Percentiles rank a stretch among this genome's conserved stretches.
These are phyloP conservation scores for Entoloma clypeatum DNA, from an alignment of 1,284 basidiomycete genomes.

Conservation along the genomic window DNA sequence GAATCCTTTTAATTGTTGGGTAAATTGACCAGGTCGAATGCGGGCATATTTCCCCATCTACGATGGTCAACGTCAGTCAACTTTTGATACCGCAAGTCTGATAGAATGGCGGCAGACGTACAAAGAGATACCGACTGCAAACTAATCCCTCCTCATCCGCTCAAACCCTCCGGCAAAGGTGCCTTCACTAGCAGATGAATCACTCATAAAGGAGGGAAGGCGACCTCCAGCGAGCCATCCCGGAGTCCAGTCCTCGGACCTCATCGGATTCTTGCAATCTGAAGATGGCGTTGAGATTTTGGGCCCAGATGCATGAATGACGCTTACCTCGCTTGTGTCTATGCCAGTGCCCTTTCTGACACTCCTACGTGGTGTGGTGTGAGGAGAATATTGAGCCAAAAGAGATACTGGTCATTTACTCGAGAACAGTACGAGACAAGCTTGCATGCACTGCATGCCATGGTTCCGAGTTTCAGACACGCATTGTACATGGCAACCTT, in stretches of 20 bases:
- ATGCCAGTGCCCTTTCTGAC: conserved; percentile 24
- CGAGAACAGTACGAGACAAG: conserved; percentile 39
- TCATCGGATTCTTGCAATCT: conserved; percentile 23
- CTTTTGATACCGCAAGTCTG: no score
- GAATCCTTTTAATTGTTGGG: conserved; percentile 21
- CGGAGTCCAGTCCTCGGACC: conserved; percentile 26
- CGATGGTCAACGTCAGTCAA: no score
- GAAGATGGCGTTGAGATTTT: no score
- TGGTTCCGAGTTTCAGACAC: conserved; percentile 19
- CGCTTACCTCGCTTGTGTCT: conserved; percentile 17
- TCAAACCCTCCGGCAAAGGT: conserved; percentile 4
- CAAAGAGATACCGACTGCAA: conserved; percentile 16
- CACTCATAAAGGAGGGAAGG: conserved; percentile 19
- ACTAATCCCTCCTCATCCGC: conserved; percentile 6
- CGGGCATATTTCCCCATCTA: conserved; percentile 34
- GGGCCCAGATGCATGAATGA: no score
- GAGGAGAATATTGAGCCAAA: not conserved
- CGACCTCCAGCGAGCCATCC: conserved; percentile 25
- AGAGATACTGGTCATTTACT: conserved; percentile 12
- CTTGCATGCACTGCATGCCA: conserved; percentile 31
- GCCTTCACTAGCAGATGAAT: not conserved
- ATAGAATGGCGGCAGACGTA: conserved; percentile 6
- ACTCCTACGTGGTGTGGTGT: no score
- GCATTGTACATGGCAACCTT: conserved; percentile 7
- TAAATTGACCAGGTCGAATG: conserved; percentile 29